These are phyloP conservation scores for Monosporascus ibericus DNA, from an alignment of 2,329 filamentous ascomycete genomes.

Conservation along the genomic window DNA sequence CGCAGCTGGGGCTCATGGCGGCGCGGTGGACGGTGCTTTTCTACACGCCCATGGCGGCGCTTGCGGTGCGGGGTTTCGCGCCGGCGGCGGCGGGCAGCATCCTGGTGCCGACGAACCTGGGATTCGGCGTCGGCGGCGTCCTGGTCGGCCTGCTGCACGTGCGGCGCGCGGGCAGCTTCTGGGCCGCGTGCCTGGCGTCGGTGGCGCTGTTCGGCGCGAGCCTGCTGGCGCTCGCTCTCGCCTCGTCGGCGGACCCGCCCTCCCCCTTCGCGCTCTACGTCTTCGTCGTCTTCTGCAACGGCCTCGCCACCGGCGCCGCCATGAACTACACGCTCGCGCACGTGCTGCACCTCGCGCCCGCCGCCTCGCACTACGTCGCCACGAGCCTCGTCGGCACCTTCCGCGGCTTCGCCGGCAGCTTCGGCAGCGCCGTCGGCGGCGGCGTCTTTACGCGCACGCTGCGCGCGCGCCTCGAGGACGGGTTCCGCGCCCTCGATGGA, in stretches of 20 bases:
- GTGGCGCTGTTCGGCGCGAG: slow-evolving; percentile 57
- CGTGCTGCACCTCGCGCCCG: slow-evolving; percentile 63
- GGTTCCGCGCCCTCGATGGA: slow-evolving; percentile 46
- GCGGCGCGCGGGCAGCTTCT: slow-evolving; percentile 66
- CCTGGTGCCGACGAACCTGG: slow-evolving; percentile 74
- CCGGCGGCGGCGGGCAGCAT: slow-evolving; percentile 68
- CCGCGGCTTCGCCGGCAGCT: slow-evolving; percentile 73
- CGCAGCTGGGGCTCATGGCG: slow-evolving; percentile 74
- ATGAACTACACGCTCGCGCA: slow-evolving; percentile 81
- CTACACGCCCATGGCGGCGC: slow-evolving; percentile 73
- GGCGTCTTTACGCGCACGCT: slow-evolving; percentile 66
- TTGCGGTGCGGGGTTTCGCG: slow-evolving; percentile 65
- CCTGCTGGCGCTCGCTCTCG: slow-evolving; percentile 48
- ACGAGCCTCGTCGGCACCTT: slow-evolving; percentile 74
- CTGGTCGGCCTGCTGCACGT: slow-evolving; percentile 72
- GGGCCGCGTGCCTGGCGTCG: slow-evolving; percentile 53
- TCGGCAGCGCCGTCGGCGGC: slow-evolving; percentile 73
- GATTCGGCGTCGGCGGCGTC: slow-evolving; percentile 70
- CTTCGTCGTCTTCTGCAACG: slow-evolving; percentile 60
- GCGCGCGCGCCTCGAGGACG: slow-evolving; percentile 44
- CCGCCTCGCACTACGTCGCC: slow-evolving; percentile 65
- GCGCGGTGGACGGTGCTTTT: slow-evolving; percentile 75
- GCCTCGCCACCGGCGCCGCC: slow-evolving; percentile 63
- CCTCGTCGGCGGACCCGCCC: slow-evolving; percentile 45
- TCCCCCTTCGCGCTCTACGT: slow-evolving; percentile 11